Conservation (phyloP, 2,329 filamentous ascomycete species). For the Ceratocystiopsis sp. region DNA sequence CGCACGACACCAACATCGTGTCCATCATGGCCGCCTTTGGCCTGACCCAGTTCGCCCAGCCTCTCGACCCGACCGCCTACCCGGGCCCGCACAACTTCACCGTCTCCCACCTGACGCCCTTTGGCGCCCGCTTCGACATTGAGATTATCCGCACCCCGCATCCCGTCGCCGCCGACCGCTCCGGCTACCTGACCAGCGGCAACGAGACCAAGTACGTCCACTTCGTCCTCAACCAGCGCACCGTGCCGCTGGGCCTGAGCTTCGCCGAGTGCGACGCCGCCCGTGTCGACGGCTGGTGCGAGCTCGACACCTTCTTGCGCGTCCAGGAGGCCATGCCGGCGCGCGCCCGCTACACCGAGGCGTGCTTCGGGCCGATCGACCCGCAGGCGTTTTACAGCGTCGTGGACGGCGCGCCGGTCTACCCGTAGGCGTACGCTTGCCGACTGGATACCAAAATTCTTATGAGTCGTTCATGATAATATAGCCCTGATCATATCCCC, state of each 20-base stretch:
- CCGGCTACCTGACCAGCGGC: constrained; percentile 31
- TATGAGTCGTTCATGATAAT: no score
- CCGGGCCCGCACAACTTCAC: constrained; percentile 44
- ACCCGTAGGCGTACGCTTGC: no score
- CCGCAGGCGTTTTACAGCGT: constrained; percentile 28
- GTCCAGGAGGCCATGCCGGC: constrained; percentile 41
- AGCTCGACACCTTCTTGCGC: constrained; percentile 48
- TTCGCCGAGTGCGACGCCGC: constrained; percentile 44
- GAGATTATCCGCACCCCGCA: constrained; percentile 53
- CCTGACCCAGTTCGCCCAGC: constrained; percentile 47
- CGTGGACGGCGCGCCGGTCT: constrained; percentile 30
- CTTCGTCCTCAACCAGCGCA: constrained; percentile 59
- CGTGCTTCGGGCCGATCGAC: constrained; percentile 46
- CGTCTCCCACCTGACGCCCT: constrained; percentile 51
- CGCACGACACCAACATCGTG: constrained; percentile 59
- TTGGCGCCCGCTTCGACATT: constrained; percentile 56
- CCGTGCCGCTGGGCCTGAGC: constrained; percentile 49
- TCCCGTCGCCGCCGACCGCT: constrained; percentile 39
- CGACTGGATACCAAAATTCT: no score
- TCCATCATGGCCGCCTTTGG: constrained; percentile 56
- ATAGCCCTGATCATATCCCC: no score
- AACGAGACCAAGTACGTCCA: constrained; percentile 51
- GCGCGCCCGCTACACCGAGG: constrained; percentile 43
- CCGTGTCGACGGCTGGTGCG: constrained; percentile 61
- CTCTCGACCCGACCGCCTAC: constrained; percentile 37